Evolutionary conservation across 1,139 yeast species (phyloP), one percentile per base, ranked within the genome.

Genomic region (Scheffersomyces stambukii): DNA sequence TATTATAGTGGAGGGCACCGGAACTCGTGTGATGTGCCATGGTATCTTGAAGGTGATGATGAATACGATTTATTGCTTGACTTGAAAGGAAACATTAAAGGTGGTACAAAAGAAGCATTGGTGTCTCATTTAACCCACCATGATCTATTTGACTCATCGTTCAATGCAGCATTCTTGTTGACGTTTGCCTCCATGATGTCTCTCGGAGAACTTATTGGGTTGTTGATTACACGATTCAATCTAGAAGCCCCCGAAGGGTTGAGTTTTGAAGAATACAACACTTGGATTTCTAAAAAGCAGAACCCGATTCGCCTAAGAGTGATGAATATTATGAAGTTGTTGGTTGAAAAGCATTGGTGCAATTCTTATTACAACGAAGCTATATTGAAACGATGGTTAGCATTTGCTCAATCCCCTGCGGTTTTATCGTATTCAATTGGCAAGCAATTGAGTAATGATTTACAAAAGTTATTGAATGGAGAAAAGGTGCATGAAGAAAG

Each of bases 181-280:
- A 80, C 94, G 1, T 88, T 85, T 54, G 68, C 84, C 22, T 79
- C 93, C 24, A 83, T 89, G 50, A 74, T 82, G 60, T 67, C 81
- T 1, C 73, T 94, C 1, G 58, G 70, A 3, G 85, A 79, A 34
- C 64, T 91, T 19, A 64, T 88, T 32, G 71, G 68, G 14, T 55
- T 74, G 25, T 60, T 91, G 36, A 75, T 81, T 19, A 66, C 68
- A 20, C 64, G 95, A 30, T 91, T 81, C 55, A 70, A 80, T 36
- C 61, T 78, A 19, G 78, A 75, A 38, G 94, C 96, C 4, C 96
- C 96, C 0, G 95, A 83, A 45, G 96, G 95, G 0, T 60, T 91
- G 37, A 76, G 84, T 32, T 81, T 76, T 42, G 95, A 83, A 37
- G 96, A 88, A 48, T 85, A 84, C 49, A 75, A 77, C 24, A 57